These are phyloP conservation scores for Isoetes taiwanensis DNA, from an alignment of 75 land plant species.

Conservation along the genomic window DNA sequence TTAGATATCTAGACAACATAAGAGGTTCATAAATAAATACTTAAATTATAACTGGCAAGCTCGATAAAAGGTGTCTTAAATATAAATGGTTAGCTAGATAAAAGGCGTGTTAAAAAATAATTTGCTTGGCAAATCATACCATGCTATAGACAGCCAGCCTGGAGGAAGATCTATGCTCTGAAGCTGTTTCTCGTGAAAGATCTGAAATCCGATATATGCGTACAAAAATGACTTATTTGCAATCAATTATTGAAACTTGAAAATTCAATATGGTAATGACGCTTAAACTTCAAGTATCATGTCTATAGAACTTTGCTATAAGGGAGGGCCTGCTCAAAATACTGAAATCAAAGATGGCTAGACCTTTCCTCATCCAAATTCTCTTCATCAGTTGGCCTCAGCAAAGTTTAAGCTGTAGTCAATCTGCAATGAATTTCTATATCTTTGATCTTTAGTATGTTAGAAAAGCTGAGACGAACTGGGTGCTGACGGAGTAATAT, in stretches of 20 bases:
- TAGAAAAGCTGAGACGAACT: too few relatives aligned
- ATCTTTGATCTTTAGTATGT: background rate
- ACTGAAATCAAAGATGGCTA: too few relatives aligned
- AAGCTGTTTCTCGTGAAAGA: conserved; percentile 19
- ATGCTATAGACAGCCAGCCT: conserved; percentile 79
- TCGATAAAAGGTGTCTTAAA: too few relatives aligned
- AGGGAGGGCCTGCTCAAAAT: conserved; percentile 46
- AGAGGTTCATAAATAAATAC: too few relatives aligned
- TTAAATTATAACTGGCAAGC: too few relatives aligned
- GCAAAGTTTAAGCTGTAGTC: too few relatives aligned
- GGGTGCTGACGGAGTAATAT: too few relatives aligned
- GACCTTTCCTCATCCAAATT: conserved; percentile 15
- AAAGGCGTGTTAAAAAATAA: too few relatives aligned
- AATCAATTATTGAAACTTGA: background rate
- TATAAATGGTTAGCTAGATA: too few relatives aligned
- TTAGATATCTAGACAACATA: conserved; percentile 82
- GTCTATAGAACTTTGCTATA: conserved; percentile 57
- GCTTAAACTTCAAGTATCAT: conserved; percentile 33
- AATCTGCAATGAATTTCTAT: background rate
- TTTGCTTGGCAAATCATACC: conserved; percentile 29
- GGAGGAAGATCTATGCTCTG: conserved; percentile 56
- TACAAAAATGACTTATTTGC: background rate
- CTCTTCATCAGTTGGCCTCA: too few relatives aligned
- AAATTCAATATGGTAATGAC: background rate
- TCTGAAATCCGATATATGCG: conserved; percentile 39